phyloP scores from a whole-genome alignment of 768 basidiomycete genomes.

The Collybiopsis luxurians region DNA sequence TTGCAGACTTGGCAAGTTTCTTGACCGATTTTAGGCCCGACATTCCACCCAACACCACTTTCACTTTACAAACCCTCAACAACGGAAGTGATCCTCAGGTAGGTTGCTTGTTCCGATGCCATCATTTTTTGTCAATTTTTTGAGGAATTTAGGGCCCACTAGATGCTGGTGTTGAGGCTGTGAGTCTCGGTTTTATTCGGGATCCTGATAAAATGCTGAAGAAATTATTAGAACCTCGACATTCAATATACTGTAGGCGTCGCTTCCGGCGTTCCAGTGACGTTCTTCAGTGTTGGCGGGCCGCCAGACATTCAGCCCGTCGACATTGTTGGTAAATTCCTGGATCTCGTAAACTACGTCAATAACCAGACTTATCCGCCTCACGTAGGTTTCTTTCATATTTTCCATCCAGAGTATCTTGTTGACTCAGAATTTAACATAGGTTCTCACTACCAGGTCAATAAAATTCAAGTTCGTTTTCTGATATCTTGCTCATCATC shows the following conservation, averaged over 20 bases:
- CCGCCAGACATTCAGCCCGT: too few relatives aligned
- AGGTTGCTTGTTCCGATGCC: too few relatives aligned
- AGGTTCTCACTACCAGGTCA: constrained; percentile 39
- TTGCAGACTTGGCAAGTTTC: constrained; percentile 24
- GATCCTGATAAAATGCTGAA: not conserved
- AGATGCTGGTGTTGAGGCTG: constrained; percentile 32
- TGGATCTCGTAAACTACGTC: constrained; percentile 30
- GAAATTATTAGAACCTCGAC: constrained; percentile 20
- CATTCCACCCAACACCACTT: constrained; percentile 28
- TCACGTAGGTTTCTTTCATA: constrained; percentile 22
- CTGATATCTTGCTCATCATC: too few relatives aligned
- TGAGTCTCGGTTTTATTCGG: constrained; percentile 11
- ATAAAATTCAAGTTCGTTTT: too few relatives aligned
- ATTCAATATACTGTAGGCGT: constrained; percentile 35
- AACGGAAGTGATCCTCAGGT: constrained; percentile 20
- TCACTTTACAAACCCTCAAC: constrained; percentile 32
- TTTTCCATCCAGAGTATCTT: not conserved
- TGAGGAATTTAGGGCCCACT: constrained; percentile 26
- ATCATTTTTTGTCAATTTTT: too few relatives aligned
- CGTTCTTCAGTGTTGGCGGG: constrained; percentile 31
- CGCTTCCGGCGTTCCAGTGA: constrained; percentile 28
- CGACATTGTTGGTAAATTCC: constrained; percentile 30
- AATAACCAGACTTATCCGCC: constrained; percentile 27
- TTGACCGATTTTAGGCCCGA: constrained; percentile 25
- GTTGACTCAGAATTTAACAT: not conserved